phyloP scores from a whole-genome alignment of 139 green algal genomes.

The Microglena sp. region DNA sequence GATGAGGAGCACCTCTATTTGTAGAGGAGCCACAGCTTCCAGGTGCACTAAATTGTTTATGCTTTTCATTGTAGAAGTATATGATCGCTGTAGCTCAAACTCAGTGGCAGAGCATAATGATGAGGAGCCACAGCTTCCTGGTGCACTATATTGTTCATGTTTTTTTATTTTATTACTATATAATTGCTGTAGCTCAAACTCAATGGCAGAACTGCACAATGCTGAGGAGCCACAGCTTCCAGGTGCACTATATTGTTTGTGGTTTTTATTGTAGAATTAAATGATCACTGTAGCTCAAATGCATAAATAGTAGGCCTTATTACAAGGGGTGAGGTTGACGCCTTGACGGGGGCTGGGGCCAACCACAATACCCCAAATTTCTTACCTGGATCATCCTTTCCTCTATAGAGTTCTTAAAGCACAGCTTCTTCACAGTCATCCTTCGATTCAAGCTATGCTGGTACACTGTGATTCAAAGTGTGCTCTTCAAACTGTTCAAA shows the following conservation, averaged over 20 bases:
- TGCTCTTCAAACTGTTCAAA: background rate
- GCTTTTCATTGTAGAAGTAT: too few species aligned
- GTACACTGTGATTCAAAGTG: background rate
- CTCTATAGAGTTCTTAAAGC: constrained; percentile 2
- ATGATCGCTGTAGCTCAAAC: too few species aligned
- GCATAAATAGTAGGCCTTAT: background rate
- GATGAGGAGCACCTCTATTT: too few species aligned
- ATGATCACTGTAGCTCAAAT: background rate
- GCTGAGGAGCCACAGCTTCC: background rate
- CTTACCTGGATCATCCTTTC: constrained; percentile 6
- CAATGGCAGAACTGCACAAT: too few species aligned
- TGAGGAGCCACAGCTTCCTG: background rate
- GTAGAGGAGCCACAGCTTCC: background rate
- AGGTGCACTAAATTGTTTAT: background rate
- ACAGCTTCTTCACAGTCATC: background rate
- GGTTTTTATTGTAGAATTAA: background rate
- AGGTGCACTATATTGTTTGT: background rate
- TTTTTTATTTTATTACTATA: too few species aligned
- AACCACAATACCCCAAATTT: too few species aligned
- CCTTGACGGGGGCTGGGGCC: too few species aligned
- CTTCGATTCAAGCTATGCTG: background rate
- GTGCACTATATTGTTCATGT: background rate
- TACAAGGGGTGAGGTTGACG: too few species aligned
- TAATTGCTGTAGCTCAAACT: background rate
- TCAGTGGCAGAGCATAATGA: background rate